Evolutionary conservation across 75 land plant species (phyloP), one percentile per base, ranked within the genome.

Genomic region (Chamaecyparis obtusa): DNA sequence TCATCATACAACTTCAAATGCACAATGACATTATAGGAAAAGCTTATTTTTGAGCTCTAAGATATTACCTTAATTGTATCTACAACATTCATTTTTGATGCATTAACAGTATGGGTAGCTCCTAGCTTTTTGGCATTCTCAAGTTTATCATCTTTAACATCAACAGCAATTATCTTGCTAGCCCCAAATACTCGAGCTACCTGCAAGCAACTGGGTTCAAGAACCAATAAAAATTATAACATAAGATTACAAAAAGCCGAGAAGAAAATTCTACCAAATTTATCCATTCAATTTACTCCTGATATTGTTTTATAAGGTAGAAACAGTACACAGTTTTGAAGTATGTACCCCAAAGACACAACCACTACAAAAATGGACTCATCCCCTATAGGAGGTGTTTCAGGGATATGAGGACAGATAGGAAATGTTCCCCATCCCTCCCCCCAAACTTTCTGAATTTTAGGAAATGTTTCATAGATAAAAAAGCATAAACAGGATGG

Each of bases 141-240:
- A 30, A 98, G 93, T 85, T 98, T 98, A 15, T 94, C 94, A 88
- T 96, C 99, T 60, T 92, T 91, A 86, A 98, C 87, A 90, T 98
- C 99, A 27, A 98, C 97, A 67, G 99, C 99, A 93, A 98, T 96
- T 76, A 98, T 91, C 84, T 93, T 93, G 80, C 94, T 88, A 41
- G 95, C 99, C 48, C 99, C 99, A 93, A 96, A 98, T 11, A 97
- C 97, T 21, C 91, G 89, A 48, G 99, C 99, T 80, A 96, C 88
- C 94, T 98, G 99, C 93, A 98, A 87, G 85, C 99, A 98, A 91
- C 99, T 98, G 96, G 76, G 71, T 64, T 85, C 90, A 35, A 78
- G 67, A 74, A 71, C 36, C 44, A 88, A 85, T 88, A 49, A 79
- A 21, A 67, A 84, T 16, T 36, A 82, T 21, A 78, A 46, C 13